Evolutionary conservation across 495 filamentous ascomycete species (phyloP), one percentile per base, ranked within the genome.

Genomic region (Thermochaetoides thermophila): DNA sequence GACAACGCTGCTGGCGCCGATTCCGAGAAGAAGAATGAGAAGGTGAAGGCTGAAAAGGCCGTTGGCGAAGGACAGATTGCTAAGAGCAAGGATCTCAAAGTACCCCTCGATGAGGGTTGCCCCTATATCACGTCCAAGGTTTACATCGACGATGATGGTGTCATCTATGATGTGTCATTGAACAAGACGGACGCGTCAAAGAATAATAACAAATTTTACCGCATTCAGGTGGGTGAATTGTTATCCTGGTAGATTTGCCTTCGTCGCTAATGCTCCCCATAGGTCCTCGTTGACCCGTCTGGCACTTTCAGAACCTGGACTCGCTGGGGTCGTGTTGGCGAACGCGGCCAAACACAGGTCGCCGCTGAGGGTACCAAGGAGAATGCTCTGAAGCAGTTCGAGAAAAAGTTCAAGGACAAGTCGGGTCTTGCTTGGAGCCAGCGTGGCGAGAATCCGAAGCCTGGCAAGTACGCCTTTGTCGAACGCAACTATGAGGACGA

Each of bases 281-380:
- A 69, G 61, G 32, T 68, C 9, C 32, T 68, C 17, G 43, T 44
- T 1, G 46, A 44, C 31, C 15, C 37, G 4, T 34, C 16, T 1
- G 43, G 34, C 0, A 19, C 38, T 7, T 78, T 61, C 55, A 40
- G 56, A 14, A 66, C 68, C 5, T 81, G 76, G 74, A 81, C 73
- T 2, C 68, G 78, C 10, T 87, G 76, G 78, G 84, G 84, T 8
- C 68, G 83, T 11, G 81, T 87, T 6, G 84, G 83, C 0, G 80
- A 85, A 36, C 43, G 33, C 20, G 83, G 83, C 2, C 73, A 81
- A 43, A 64, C 48, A 5, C 61, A 65, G 1, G 35, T 60, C 12
- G 41, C 77, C 2, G 61, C 58, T 2, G 20, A 50, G 7, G 57
- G 61, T 7, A 29, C 39, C 12, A 41, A 78, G 5, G 37, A 40